These are phyloP conservation scores for Pythium dissotocum DNA, from an alignment of 352 stramenopile genomes.

Conservation along the genomic window DNA sequence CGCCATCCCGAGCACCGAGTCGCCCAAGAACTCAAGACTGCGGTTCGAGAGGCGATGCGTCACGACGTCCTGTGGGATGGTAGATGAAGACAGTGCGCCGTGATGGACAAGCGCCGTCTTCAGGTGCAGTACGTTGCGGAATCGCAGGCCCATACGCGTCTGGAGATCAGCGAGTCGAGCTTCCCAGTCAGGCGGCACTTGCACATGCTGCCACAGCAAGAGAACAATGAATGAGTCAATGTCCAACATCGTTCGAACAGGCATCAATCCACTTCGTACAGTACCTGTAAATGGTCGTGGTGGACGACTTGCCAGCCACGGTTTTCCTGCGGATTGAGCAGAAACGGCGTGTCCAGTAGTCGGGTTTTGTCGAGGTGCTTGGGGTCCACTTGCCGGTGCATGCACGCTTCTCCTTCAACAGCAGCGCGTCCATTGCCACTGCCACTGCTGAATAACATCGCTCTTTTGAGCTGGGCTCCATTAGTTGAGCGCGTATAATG, in stretches of 20 bases:
- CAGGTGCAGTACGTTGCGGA: constrained; percentile 56
- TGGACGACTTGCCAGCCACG: constrained; percentile 33
- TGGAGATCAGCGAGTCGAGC: constrained; percentile 51
- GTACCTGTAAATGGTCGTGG: constrained; percentile 24
- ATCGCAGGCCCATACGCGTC: constrained; percentile 55
- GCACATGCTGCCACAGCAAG: constrained; percentile 33
- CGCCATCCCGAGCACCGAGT: constrained; percentile 70
- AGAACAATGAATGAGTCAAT: background rate
- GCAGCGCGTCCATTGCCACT: background rate
- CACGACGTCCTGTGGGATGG: constrained; percentile 40
- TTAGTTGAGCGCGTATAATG: background rate
- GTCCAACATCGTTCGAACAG: background rate
- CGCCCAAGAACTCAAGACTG: constrained; percentile 81
- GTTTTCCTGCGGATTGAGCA: constrained; percentile 30
- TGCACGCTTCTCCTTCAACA: background rate
- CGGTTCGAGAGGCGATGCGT: constrained; percentile 75
- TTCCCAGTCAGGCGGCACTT: constrained; percentile 49
- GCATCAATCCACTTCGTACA: background rate
- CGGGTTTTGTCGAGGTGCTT: constrained; percentile 11
- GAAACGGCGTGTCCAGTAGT: constrained; percentile 19
- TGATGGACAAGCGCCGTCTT: constrained; percentile 78
- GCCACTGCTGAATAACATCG: background rate
- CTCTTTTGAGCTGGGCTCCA: background rate
- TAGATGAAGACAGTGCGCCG: constrained; percentile 50
- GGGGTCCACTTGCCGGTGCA: constrained; percentile 16